These are phyloP conservation scores for Endocarpon pusillum DNA, from an alignment of 495 filamentous ascomycete genomes.

Conservation along the genomic window DNA sequence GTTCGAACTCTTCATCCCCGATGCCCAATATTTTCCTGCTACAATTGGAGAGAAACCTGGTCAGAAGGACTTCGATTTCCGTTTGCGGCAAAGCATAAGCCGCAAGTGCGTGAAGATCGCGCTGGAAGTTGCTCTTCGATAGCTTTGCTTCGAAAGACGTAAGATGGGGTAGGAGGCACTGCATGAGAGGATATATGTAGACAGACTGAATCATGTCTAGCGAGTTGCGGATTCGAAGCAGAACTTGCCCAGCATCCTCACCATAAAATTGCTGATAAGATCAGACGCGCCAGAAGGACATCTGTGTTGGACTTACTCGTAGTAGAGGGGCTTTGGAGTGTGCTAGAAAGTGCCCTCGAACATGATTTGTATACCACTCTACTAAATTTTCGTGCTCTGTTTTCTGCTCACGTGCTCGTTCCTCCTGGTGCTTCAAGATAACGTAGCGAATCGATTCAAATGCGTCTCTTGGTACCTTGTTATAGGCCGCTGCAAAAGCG, in stretches of 20 bases:
- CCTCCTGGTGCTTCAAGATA: background rate
- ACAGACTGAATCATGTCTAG: conserved; percentile 27
- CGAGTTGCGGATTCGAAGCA: conserved; percentile 24
- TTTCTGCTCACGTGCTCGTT: conserved; percentile 12
- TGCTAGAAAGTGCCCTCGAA: conserved; percentile 31
- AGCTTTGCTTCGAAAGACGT: conserved; percentile 14
- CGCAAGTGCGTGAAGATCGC: conserved; percentile 48
- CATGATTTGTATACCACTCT: conserved; percentile 36
- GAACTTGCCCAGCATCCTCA: conserved; percentile 12
- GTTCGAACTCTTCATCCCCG: conserved; percentile 5
- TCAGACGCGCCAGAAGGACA: background rate
- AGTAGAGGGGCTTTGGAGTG: conserved; percentile 23
- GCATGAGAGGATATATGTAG: conserved; percentile 29
- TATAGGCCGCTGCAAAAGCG: conserved; percentile 10
- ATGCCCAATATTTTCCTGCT: conserved; percentile 41
- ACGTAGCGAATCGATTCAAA: conserved; percentile 15
- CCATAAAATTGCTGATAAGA: conserved; percentile 9
- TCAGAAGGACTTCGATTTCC: conserved; percentile 31
- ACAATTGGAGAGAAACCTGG: conserved; percentile 32
- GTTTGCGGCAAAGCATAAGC: conserved; percentile 42
- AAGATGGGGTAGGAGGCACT: conserved; percentile 22
- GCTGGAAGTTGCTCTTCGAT: conserved; percentile 32
- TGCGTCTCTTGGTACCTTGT: conserved; percentile 1
- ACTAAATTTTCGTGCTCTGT: conserved; percentile 20
- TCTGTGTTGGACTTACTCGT: conserved; percentile 15